A percentile compares a stretch with the other conserved stretches of the same genome.
These are phyloP conservation scores for Raffaelea ambrosiae DNA, from an alignment of 2,329 filamentous ascomycete species.

Conservation along the genomic window DNA sequence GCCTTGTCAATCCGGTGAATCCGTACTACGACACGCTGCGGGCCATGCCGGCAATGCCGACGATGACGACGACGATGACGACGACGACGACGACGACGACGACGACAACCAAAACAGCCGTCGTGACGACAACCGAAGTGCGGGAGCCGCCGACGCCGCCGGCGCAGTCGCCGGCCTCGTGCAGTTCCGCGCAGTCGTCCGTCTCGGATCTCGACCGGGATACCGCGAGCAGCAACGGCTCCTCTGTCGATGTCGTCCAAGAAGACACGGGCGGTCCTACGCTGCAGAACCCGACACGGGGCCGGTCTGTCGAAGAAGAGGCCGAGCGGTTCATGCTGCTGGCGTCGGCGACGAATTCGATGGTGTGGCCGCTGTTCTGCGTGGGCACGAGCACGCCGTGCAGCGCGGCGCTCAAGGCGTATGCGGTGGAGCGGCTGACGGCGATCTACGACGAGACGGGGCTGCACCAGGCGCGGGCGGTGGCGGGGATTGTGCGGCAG, in stretches of 20 bases:
- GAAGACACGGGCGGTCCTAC: slow-evolving; percentile 23
- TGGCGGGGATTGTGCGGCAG: slow-evolving; percentile 32
- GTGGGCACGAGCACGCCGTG: slow-evolving; percentile 39
- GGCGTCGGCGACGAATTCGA: slow-evolving; percentile 36
- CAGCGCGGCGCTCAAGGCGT: slow-evolving; percentile 29
- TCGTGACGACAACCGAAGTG: slow-evolving; percentile 10
- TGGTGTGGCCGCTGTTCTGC: slow-evolving; percentile 42
- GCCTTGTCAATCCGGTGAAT: slow-evolving; percentile 33
- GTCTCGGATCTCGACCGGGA: no score
- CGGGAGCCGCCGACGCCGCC: slow-evolving; percentile 7
- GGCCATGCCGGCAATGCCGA: slow-evolving; percentile 2
- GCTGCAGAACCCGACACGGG: slow-evolving; percentile 30
- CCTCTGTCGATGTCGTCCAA: no score
- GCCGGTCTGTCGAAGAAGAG: slow-evolving; percentile 24
- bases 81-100: slow-evolving; percentile 8
- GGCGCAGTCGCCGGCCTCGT: slow-evolving; percentile 7
- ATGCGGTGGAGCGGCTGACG: slow-evolving; percentile 34
- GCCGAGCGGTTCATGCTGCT: slow-evolving; percentile 39
- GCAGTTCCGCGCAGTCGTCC: no score
- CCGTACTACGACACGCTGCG: slow-evolving; percentile 18
- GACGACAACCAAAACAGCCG: no score
- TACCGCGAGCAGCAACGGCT: no score
- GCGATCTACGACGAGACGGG: slow-evolving; percentile 37
- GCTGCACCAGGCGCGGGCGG: slow-evolving; percentile 32
- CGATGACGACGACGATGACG: not conserved